phyloP scores from a whole-genome alignment of 768 basidiomycete species.

The Pleurotus salmoneostramineus region DNA sequence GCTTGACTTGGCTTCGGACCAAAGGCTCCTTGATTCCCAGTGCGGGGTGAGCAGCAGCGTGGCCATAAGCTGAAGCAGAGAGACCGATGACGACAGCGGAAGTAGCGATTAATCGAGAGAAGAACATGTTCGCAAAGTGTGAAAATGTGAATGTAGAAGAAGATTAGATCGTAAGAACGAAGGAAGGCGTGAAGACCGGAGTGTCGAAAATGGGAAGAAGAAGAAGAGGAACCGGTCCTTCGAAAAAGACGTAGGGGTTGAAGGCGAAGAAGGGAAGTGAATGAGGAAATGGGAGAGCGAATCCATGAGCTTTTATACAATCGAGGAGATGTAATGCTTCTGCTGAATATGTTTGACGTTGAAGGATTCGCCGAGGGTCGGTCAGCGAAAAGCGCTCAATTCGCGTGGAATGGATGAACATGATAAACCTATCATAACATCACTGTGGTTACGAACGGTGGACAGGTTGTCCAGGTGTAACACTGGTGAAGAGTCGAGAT shows the following conservation, averaged over 20 bases:
- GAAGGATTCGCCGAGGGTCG: too few relatives aligned
- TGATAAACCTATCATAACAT: too few relatives aligned
- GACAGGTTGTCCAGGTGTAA: not conserved
- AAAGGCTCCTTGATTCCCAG: constrained; percentile 31
- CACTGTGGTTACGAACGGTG: too few relatives aligned
- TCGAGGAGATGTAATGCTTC: too few relatives aligned
- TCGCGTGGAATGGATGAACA: too few relatives aligned
- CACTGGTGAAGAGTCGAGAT: not conserved
- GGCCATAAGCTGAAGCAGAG: constrained; percentile 32
- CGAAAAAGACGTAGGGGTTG: not conserved
- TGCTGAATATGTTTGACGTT: too few relatives aligned
- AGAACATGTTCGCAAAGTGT: constrained; percentile 6
- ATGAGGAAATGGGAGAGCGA: not conserved
- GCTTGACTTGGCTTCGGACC: constrained; percentile 28
- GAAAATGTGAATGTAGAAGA: not conserved
- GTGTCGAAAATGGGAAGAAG: not conserved
- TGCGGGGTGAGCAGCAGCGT: constrained; percentile 38
- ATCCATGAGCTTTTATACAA: too few relatives aligned
- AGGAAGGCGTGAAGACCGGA: too few relatives aligned
- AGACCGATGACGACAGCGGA: constrained; percentile 27
- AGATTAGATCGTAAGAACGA: not conserved
- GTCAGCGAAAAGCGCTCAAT: too few relatives aligned
- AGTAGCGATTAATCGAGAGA: constrained; percentile 23
- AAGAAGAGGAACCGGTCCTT: constrained; percentile 2
- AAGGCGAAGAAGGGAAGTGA: not conserved